phyloP scores from a whole-genome alignment of 1,284 basidiomycete genomes.

The Cutaneotrichosporon cutaneum region DNA sequence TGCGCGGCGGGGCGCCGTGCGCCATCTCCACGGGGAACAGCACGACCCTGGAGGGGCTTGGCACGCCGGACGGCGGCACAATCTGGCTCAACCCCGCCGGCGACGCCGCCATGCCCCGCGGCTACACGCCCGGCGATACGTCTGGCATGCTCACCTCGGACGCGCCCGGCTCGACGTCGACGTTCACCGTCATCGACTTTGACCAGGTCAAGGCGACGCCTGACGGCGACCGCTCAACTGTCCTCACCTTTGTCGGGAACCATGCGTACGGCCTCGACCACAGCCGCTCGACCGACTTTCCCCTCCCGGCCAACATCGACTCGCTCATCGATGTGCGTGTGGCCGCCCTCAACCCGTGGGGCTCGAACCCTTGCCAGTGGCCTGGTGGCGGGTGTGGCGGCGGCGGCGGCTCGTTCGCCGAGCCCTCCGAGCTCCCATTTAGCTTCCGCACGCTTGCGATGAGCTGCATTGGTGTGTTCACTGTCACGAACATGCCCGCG shows the following conservation, averaged over 20 bases:
- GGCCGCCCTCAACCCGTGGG: conserved; percentile 25
- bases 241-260: conserved; percentile 19
- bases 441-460: conserved; percentile 21
- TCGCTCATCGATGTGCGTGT: conserved; percentile 2
- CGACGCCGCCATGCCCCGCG: neutral
- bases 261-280: conserved; percentile 26
- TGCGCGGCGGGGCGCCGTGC: conserved; percentile 21
- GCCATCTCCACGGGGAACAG: conserved; percentile 19
- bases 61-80: conserved; percentile 10
- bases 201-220: conserved; percentile 19
- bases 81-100: conserved; percentile 22
- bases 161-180: conserved; percentile 11
- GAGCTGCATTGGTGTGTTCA: conserved; percentile 20
- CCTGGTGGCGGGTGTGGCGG: conserved; percentile 12
- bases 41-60: conserved; percentile 19
- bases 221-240: conserved; percentile 12
- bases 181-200: conserved; percentile 27
- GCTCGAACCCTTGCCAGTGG: conserved; percentile 22
- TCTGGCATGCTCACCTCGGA: conserved; percentile 15
- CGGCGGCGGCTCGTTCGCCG: conserved; percentile 8
- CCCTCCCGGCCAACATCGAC: conserved; percentile 6
- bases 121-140: conserved; percentile 13
- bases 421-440: conserved; percentile 14
- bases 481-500: conserved; percentile 20
- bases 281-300: conserved; percentile 10